phyloP scores from a whole-genome alignment of 441 rosid species.

The Aleurites moluccanus region DNA sequence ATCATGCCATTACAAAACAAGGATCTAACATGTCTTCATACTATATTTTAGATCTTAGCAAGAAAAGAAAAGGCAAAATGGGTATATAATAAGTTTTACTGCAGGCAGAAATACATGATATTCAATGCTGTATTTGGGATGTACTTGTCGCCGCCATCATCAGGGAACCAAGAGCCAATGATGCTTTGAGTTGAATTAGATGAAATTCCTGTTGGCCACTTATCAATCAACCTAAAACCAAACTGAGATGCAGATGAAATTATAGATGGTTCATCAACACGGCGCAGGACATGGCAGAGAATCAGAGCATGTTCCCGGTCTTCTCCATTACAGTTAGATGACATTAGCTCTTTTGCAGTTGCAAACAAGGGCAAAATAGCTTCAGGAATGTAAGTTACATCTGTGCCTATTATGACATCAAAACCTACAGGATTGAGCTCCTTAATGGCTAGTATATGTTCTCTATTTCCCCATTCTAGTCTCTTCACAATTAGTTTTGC shows the following conservation, averaged over 20 bases:
- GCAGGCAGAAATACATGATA: constrained; percentile 60
- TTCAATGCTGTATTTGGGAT: constrained; percentile 61
- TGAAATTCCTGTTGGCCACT: constrained; percentile 47
- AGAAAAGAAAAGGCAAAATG: not conserved
- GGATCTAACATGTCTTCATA: not conserved
- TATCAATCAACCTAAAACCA: constrained; percentile 68
- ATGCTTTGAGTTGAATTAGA: constrained; percentile 35
- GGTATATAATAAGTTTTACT: not conserved
- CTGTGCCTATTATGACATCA: constrained; percentile 78
- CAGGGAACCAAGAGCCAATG: constrained; percentile 60
- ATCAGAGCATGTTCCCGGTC: constrained; percentile 49
- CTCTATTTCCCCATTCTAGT: constrained; percentile 81
- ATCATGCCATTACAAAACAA: not conserved
- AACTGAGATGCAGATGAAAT: constrained; percentile 60
- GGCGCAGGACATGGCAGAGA: constrained; percentile 71
- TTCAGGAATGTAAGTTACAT: constrained; percentile 69
- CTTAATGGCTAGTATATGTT: constrained; percentile 53
- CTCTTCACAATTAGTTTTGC: constrained; percentile 46
- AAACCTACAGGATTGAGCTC: constrained; percentile 47
- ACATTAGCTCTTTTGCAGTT: constrained; percentile 66
- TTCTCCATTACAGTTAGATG: constrained; percentile 24
- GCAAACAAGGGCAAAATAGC: constrained; percentile 71
- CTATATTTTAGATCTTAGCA: not conserved
- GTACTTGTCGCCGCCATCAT: constrained; percentile 25
- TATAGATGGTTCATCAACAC: constrained; percentile 71